Base-by-base conservation (phyloP, 2,329 filamentous ascomycete species). In the Nothophoma quercina region DNA sequence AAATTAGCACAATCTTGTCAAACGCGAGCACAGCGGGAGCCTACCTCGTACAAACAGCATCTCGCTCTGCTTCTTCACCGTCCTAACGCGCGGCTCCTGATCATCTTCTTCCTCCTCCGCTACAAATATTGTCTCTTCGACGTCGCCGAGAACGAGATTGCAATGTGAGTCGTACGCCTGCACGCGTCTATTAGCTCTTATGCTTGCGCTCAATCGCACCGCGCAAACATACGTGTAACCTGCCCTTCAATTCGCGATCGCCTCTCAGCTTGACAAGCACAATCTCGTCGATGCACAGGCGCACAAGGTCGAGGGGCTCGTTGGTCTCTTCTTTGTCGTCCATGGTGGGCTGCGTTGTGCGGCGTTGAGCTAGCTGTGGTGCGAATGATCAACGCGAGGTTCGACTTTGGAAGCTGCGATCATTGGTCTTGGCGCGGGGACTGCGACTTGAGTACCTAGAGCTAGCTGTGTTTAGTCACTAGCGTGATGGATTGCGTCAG, bases 161-260 rank as follows among this genome's bases (percentile, higher is more conserved):
- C 96, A 99, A 76, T 99, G 95, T 70, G 91, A 96, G 73, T 99
- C 95, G 74, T 99, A 99, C 49, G 95, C 95, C 95, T 99, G 33
- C 7, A 2, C 13, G 10, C 15, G 4, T 16, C 12, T 9, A 41
- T 68, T 40, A 69, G 60, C 29, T 21, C 36, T n/a, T 18, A 22
- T 18, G n/a, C 19, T 33, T 33, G 33, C 32, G 25, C 26, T 21
- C 19, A 40, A 19, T 21, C 15, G 13, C 13, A 33, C 29, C 22
- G 46, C 30, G 55, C 33, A 43, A 38, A 67, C 74, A 47, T 79
- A 98, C 95, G 77, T 99, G 95, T 70, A 99, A 83, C 70, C 93
- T 88, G 60, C 95, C 95, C 78, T 96, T 95, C 62, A 99, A 83
- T 79, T 99, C 95, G 61, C 95, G 86, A 76, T 99, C 95, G 65